Evolutionary conservation across 257 asterid genomes (phyloP).

Genomic region (Handroanthus guayacan): DNA sequence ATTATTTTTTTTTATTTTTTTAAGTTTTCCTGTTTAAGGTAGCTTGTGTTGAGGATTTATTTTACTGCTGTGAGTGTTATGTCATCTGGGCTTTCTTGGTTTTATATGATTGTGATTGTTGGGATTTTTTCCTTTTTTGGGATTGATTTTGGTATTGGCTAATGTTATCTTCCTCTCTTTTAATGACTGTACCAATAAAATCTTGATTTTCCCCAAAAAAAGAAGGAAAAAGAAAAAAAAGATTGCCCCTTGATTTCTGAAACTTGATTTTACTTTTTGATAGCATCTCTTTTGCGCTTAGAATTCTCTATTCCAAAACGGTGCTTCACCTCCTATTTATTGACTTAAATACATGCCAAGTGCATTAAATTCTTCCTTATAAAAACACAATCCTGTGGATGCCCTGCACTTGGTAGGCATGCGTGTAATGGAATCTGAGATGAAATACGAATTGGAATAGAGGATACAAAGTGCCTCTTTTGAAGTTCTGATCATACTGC

Average conservation of each 20-base stretch:
- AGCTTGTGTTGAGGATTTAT: conserved; percentile 10
- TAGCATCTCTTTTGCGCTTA: neutral
- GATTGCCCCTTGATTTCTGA: too few relatives aligned
- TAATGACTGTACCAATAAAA: conserved; percentile 2
- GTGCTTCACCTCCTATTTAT: too few relatives aligned
- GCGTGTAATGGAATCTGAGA: too few relatives aligned
- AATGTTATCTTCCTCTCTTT: conserved; percentile 10
- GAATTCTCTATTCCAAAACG: neutral
- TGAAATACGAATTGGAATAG: too few relatives aligned
- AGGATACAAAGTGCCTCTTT: neutral
- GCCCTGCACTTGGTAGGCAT: too few relatives aligned
- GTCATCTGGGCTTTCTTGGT: neutral
- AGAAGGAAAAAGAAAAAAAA: too few relatives aligned
- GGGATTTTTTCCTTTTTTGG: neutral
- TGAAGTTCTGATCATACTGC: neutral
- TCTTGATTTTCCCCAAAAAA: neutral
- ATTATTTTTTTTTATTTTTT: neutral
- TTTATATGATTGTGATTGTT: neutral
- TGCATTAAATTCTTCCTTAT: too few relatives aligned
- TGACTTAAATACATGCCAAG: too few relatives aligned
- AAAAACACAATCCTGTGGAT: too few relatives aligned
- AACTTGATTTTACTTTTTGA: too few relatives aligned
- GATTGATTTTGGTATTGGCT: conserved; percentile 14
- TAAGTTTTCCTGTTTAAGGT: conserved; percentile 15
- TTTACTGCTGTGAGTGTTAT: conserved; percentile 1